Percentiles rank a stretch among this genome's conserved stretches.
Evolutionary conservation across 1,284 basidiomycete species (phyloP).

Genomic region (Chiua sp.): DNA sequence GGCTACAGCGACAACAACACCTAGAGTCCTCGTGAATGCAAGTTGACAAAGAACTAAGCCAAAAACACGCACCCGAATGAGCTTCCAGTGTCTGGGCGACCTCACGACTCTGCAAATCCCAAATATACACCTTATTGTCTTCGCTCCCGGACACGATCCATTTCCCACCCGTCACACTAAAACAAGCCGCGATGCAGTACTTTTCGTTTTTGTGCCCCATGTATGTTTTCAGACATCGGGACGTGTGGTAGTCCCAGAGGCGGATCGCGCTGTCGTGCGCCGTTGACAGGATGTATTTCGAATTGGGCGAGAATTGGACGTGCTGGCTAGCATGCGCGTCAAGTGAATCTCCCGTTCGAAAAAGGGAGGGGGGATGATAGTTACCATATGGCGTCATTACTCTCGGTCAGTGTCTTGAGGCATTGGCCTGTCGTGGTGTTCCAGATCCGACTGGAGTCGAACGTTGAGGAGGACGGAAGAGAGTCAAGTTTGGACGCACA

Average conservation of each 20-base stretch:
- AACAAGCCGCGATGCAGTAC: conserved; percentile 80
- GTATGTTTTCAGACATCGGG: conserved; percentile 92
- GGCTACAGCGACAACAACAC: conserved; percentile 78
- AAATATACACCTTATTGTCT: conserved; percentile 88
- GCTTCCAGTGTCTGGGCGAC: conserved; percentile 81
- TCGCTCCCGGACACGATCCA: conserved; percentile 94
- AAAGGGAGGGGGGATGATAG: conserved; percentile 37
- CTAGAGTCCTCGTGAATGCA: conserved; percentile 38
- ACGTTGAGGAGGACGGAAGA: not conserved
- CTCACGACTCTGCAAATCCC: conserved; percentile 90
- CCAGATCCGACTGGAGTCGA: conserved; percentile 84
- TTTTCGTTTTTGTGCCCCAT: conserved; percentile 80
- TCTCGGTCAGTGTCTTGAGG: conserved; percentile 94
- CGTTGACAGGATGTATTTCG: conserved; percentile 90
- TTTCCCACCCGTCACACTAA: conserved; percentile 83
- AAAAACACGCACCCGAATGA: conserved; percentile 62
- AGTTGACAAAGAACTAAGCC: not conserved
- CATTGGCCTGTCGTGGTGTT: conserved; percentile 93
- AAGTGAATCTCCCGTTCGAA: not conserved
- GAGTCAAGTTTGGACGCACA: conserved; percentile 76
- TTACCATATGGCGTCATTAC: conserved; percentile 86
- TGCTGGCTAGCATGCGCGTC: conserved; percentile 63
- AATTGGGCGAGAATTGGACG: conserved; percentile 93
- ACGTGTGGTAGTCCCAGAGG: conserved; percentile 95
- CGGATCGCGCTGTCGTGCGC: conserved; percentile 92